Conservation (phyloP, 179 eudicot genomes). For the Silene noctiflora region DNA sequence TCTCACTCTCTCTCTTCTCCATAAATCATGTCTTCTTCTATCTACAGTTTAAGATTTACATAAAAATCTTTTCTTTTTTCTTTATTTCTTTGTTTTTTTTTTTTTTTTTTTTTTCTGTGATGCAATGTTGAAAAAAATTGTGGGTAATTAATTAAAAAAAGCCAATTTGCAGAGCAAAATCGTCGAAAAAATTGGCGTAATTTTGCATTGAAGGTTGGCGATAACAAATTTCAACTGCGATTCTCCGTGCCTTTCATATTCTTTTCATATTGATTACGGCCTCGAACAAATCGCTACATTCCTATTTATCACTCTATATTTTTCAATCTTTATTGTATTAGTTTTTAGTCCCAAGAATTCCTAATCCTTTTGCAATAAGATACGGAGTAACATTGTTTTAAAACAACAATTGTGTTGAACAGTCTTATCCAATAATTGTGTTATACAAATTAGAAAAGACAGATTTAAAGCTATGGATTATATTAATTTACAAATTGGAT, state of each 20-base stretch:
- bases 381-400: too few relatives aligned
- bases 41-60: too few relatives aligned
- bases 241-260: constrained; percentile 32
- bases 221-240: constrained; percentile 16
- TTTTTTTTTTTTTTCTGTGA: not conserved
- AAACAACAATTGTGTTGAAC: too few relatives aligned
- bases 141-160: not conserved
- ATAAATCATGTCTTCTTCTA: not conserved
- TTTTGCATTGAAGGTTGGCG: constrained; percentile 33
- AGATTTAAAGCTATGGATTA: too few relatives aligned
- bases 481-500: too few relatives aligned
- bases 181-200: constrained; percentile 18
- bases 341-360: too few relatives aligned
- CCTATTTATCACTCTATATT: not conserved
- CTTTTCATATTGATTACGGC: constrained; percentile 21
- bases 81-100: too few relatives aligned
- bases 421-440: too few relatives aligned
- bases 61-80: too few relatives aligned
- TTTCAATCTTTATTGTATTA: too few relatives aligned
- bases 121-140: not conserved
- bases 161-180: constrained; percentile 35
- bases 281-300: constrained; percentile 34
- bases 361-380: too few relatives aligned
- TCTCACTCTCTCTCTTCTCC: not conserved
- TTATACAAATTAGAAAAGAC: too few relatives aligned